Evolutionary conservation across 2,329 filamentous ascomycete genomes (phyloP), one percentile per base, ranked within the genome.

Genomic region (Pseudopithomyces chartarum): DNA sequence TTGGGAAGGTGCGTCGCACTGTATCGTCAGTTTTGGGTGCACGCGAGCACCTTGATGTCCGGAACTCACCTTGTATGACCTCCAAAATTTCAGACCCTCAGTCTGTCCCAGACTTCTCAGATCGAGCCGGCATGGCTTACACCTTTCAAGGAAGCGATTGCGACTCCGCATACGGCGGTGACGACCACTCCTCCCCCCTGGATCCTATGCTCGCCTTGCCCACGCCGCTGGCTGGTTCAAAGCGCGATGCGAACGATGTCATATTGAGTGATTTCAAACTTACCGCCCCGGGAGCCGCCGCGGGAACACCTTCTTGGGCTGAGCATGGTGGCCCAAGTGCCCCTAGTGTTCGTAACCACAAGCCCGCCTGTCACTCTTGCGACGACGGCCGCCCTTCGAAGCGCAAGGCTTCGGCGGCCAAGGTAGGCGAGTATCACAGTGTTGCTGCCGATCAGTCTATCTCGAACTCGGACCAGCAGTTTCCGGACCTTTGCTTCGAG

Each of bases 401-500:
- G 57, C 70, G 73, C 42, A 70, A 64, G 57, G 71, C 71, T 57
- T 70, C 70, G 44, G 62, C 63, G 20, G 56, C 61, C 34, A 69
- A 68, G 54, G 71, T 73, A 52, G 63, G 62, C 56, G 66, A 71
- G 53, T 73, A 67, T 58, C 69, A 73, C 63, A 65, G 57, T 49
- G 46, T 61, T 32, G 58, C 59, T 40, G 60, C 63, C 43, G 47
- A 56, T 45, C 57, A 66, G 36, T 53, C 58, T 33, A 50, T 15
- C 43, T 43, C 49, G 39, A 59, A 47, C 55, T 55, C 62, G 51
- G 68, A 68, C 60, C 69, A 68, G n/a, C 64, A 70, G 54, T 74
- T 71, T 29, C 68, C 65, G 23, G 71, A 75, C 46, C 68, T 66
- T 36, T 73, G 68, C 49, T 73, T 75, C 42, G 69, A 71, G 40